phyloP scores from a whole-genome alignment of 345 rosid genomes.

The Clarkia xantiana region DNA sequence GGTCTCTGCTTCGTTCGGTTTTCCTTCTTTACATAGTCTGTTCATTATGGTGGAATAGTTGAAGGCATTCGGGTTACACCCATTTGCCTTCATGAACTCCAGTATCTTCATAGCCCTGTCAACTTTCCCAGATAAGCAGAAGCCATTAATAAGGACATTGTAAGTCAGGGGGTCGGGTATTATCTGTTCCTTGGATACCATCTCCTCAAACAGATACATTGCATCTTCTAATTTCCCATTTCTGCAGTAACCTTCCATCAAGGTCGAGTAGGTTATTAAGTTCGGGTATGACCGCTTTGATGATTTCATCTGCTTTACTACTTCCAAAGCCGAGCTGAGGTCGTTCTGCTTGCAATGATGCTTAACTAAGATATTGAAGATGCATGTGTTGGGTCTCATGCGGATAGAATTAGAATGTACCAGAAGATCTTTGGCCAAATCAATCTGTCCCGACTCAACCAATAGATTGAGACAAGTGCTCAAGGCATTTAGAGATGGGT shows the following conservation, averaged over 20 bases:
- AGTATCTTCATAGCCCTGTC: constrained; percentile 57
- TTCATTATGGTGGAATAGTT: constrained; percentile 63
- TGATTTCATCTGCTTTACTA: constrained; percentile 63
- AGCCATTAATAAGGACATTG: constrained; percentile 68
- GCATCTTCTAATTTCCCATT: constrained; percentile 61
- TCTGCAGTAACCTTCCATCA: constrained; percentile 48
- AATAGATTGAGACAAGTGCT: constrained; percentile 83
- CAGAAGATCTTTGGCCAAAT: constrained; percentile 35
- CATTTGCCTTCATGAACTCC: constrained; percentile 71
- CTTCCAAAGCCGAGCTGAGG: constrained; percentile 43
- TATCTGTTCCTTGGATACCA: constrained; percentile 60
- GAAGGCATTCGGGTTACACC: constrained; percentile 54
- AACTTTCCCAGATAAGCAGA: constrained; percentile 53
- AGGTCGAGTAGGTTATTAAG: constrained; percentile 60
- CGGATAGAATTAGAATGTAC: constrained; percentile 33
- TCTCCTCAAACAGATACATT: constrained; percentile 57
- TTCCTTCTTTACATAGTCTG: constrained; percentile 52
- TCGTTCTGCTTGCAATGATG: constrained; percentile 61
- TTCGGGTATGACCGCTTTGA: constrained; percentile 49
- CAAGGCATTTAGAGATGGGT: constrained; percentile 65
- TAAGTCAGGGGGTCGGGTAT: constrained; percentile 67
- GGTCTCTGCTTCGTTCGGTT: constrained; percentile 36
- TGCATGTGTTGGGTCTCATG: constrained; percentile 69
- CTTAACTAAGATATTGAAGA: constrained; percentile 77
- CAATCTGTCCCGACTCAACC: constrained; percentile 48